Evolutionary conservation across 1,284 basidiomycete genomes (phyloP), one percentile per base, ranked within the genome.

Genomic region (Mycosarcoma mackinlayi): DNA sequence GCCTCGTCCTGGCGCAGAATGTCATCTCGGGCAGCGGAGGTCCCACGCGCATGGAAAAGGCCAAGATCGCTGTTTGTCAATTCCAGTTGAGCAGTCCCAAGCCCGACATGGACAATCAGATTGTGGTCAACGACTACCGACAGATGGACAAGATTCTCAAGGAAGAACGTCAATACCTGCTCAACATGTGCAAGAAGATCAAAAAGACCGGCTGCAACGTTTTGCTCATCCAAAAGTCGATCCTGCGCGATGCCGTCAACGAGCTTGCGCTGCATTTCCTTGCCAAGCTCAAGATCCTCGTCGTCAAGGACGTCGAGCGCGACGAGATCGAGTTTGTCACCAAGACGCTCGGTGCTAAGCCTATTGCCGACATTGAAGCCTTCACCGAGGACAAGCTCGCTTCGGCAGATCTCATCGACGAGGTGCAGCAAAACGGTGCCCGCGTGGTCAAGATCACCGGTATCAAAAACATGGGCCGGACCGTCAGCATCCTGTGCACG

Each of bases 91-190:
- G 91, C 76, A 92, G 93, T 47, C 96, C 96, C 19, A 99, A 99
- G 85, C 96, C 96, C 8, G 96, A 98, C 82, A 98, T 99, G 96
- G 96, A 99, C 85, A 98, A 98, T 86, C 97, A 96, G 33, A 94
- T 99, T 44, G 91, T 98, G 40, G 97, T 98, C 77, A 98, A 97
- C 79, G 95, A 98, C 85, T 99, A 99, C 86, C 90, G 96, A 34
- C 96, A 98, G 85, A 98, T 99, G 95, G 96, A 98, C 88, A 98
- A 97, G 85, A 95, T 98, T 69, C 90, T 99, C 84, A 98, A 99
- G 85, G 96, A 99, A 85, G 95, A 95, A 75, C 91, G 95, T 44
- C 93, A 96, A 85, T 98, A 99, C 84, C 88, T 99, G 67, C 89
- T 98, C 79, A 98, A 96, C 85, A 89, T 98, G 70, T 96, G 93